Conservation (phyloP, 371 early-diverging fungal species). For the Nematocida homosporus region DNA sequence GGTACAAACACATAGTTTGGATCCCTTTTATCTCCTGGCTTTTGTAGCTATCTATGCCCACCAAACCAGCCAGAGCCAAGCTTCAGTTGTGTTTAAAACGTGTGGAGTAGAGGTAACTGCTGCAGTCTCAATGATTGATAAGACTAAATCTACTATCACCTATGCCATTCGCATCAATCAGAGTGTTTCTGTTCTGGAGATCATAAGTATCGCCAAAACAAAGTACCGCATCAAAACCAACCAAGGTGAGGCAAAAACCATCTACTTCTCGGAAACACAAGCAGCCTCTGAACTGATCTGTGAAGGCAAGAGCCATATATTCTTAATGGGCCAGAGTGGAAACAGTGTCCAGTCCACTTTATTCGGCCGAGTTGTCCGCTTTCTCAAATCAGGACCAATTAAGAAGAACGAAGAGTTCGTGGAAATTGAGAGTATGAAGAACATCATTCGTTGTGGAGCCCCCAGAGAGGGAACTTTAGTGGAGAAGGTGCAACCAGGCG, state of each 20-base stretch:
- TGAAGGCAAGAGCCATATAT: not conserved
- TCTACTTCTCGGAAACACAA: constrained; percentile 11
- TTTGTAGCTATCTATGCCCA: constrained; percentile 28
- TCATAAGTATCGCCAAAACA: not conserved
- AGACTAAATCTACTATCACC: not conserved
- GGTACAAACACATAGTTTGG: not conserved
- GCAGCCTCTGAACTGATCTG: constrained; percentile 6
- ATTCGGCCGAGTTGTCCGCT: constrained; percentile 88
- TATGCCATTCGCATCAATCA: constrained; percentile 21
- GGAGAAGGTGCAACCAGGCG: not conserved
- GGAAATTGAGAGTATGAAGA: constrained; percentile 99
- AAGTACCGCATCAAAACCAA: constrained; percentile 29
- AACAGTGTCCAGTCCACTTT: constrained; percentile 84
- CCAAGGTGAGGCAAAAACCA: not conserved
- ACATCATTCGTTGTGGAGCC: constrained; percentile 82
- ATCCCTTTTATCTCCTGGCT: constrained; percentile 17
- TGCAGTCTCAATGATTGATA: not conserved
- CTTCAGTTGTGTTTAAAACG: constrained; percentile 4
- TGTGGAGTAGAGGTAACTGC: constrained; percentile 6
- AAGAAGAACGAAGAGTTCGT: constrained; percentile 81
- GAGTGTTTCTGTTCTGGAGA: constrained; percentile 34
- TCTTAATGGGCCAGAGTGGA: not conserved
- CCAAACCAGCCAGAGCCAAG: not conserved
- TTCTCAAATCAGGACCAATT: constrained; percentile 80
- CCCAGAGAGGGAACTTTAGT: constrained; percentile 2